Base-by-base conservation (phyloP, 2,329 filamentous ascomycete species). In the Escovopsis sp. region DNA sequence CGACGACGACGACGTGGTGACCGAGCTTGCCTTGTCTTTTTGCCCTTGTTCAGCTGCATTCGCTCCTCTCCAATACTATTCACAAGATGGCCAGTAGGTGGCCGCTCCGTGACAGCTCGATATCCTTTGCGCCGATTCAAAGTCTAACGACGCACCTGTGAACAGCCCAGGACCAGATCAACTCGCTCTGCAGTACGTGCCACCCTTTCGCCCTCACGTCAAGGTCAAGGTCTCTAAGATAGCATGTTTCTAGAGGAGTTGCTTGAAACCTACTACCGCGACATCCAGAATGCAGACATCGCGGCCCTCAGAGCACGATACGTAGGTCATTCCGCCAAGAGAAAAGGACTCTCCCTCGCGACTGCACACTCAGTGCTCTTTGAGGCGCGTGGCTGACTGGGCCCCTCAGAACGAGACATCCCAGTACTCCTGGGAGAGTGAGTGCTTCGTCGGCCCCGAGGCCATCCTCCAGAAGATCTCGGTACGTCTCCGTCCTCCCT, bases 401-500 rank as follows among this genome's bases (percentile, higher is more conserved):
- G 9, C 34, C 20, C 10, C 15, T 36, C 9, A 36, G 44, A 39
- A 20, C 27, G 15, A 33, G 30, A 27, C 80, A 46, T 96, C 91
- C 39, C 94, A 94, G 83, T 72, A 96, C 64, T 95, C 89, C 39
- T 96, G 95, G 57, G 86, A 96, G 73, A 79, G 72, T 37, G 53
- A 68, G 36, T 77, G 81, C 12, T 63, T 75, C 45, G 69, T 77
- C 55, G 88, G 89, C 48, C 65, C 67, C 31, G 57, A 52, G 20
- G 59, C 59, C 29, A 95, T 98, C 53, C 66, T 81, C 42, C 78
- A 85, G 62, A 95, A 95, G 73, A 75, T 96, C 47, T 60, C 63
- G 46, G 89, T 96, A 70, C 53, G 76, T 62, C 14, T 16, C 34
- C 20, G 2, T 7, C 7, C n/a, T 20, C 7, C 7, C 14, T 6